phyloP scores from a whole-genome alignment of 176 grass and related monocot genomes.

The Carex cristatella region DNA sequence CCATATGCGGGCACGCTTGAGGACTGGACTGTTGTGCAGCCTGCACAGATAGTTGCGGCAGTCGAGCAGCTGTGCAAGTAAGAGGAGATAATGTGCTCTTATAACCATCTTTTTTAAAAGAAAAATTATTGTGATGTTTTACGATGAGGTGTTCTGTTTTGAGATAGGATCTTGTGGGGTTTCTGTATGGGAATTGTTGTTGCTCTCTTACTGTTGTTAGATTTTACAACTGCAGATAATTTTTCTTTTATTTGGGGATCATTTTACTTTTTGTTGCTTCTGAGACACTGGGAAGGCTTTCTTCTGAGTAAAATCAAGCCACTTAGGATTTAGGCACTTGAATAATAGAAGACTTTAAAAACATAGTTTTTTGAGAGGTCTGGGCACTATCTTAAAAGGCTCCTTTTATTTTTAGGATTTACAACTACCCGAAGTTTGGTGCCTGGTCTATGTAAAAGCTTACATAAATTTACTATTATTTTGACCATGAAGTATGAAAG shows the following conservation, averaged over 20 bases:
- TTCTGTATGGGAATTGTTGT: background rate
- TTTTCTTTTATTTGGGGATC: background rate
- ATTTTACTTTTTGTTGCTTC: background rate
- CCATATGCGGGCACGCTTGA: conserved; percentile 71
- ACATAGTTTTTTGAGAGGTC: background rate
- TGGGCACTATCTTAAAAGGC: background rate
- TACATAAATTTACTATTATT: background rate
- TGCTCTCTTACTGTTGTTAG: conserved; percentile 5
- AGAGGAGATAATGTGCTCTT: background rate
- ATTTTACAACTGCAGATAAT: background rate
- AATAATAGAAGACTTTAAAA: background rate
- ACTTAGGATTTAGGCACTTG: background rate
- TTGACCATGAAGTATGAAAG: background rate
- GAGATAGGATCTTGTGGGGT: background rate
- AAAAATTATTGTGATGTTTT: background rate
- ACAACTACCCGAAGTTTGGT: background rate
- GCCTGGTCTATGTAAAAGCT: background rate
- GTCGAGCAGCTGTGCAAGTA: conserved; percentile 89
- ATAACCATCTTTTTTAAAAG: background rate
- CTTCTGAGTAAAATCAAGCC: background rate
- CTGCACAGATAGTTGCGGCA: conserved; percentile 79
- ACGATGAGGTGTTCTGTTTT: background rate
- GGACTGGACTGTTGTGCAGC: conserved; percentile 78
- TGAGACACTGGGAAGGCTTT: background rate
- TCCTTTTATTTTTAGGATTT: background rate